phyloP scores from a whole-genome alignment of 2,329 filamentous ascomycete genomes.

The Diaporthe eres region DNA sequence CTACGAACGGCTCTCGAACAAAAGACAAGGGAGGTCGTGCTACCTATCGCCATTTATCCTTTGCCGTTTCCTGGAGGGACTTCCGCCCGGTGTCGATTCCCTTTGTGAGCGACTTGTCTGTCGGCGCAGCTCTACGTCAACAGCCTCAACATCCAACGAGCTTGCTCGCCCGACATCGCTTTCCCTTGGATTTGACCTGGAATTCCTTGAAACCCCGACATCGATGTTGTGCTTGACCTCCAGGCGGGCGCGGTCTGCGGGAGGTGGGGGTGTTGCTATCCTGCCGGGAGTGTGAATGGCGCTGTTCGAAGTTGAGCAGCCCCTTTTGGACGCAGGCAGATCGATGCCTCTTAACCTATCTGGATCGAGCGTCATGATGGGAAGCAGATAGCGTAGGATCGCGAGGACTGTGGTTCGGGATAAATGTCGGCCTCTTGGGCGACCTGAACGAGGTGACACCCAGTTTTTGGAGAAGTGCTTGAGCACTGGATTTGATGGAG shows the following conservation, averaged over 20 bases:
- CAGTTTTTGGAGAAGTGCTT: background rate
- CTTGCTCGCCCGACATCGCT: conserved; percentile 54
- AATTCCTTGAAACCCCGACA: conserved; percentile 49
- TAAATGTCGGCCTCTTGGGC: background rate
- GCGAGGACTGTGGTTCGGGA: conserved; percentile 10
- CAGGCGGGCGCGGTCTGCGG: conserved; percentile 58
- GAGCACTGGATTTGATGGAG: background rate
- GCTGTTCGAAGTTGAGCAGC: conserved; percentile 41
- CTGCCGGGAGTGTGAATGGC: conserved; percentile 43
- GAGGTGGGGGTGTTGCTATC: conserved; percentile 47
- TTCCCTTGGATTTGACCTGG: conserved; percentile 53
- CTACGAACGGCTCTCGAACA: conserved; percentile 35
- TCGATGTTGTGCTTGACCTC: conserved; percentile 59
- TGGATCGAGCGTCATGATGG: conserved; percentile 39
- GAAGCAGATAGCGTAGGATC: background rate
- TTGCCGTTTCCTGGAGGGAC: conserved; percentile 71
- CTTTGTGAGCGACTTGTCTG: conserved; percentile 66
- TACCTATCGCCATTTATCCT: conserved; percentile 75
- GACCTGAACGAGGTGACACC: conserved; percentile 21
- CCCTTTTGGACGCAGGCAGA: conserved; percentile 34
- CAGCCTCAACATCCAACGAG: conserved; percentile 62
- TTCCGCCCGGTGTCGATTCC: conserved; percentile 67
- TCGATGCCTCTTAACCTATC: conserved; percentile 30
- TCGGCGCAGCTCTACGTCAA: conserved; percentile 65
- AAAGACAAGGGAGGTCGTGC: conserved; percentile 45